These are phyloP conservation scores for Saccharomycopsis schoenii DNA, from an alignment of 805 yeast genomes.

Conservation along the genomic window DNA sequence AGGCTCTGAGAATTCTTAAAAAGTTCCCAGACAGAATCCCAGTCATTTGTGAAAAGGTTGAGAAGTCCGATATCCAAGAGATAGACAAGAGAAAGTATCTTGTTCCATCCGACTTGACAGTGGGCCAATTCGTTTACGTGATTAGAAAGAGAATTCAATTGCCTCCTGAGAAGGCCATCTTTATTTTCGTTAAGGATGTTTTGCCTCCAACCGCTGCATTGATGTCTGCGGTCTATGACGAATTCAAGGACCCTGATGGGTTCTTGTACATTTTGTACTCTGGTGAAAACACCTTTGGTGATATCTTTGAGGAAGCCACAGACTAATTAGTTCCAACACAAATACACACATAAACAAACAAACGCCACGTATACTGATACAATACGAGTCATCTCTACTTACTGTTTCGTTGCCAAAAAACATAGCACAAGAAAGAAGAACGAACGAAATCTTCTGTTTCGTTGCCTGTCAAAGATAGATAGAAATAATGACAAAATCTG, in stretches of 20 bases:
- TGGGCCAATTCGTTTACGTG: conserved; percentile 97
- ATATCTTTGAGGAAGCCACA: conserved; percentile 3
- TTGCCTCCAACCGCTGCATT: conserved; percentile 97
- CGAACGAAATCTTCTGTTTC: too few species aligned
- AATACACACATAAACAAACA: background rate
- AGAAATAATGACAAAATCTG: too few species aligned
- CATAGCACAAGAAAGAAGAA: too few species aligned
- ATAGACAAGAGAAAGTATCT: conserved; percentile 95
- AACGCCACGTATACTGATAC: too few species aligned
- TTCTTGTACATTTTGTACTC: conserved; percentile 92
- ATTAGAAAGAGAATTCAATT: conserved; percentile 92
- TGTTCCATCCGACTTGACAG: conserved; percentile 92
- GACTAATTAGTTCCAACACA: background rate
- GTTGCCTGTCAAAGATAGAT: too few species aligned
- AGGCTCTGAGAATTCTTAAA: conserved; percentile 80
- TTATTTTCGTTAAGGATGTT: conserved; percentile 92
- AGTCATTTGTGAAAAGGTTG: conserved; percentile 93
- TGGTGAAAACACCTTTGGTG: conserved; percentile 95
- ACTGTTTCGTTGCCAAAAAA: too few species aligned
- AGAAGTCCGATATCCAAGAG: conserved; percentile 89
- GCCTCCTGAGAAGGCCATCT: conserved; percentile 96
- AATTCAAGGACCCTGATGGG: conserved; percentile 96
- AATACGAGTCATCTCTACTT: too few species aligned
- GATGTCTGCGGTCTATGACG: conserved; percentile 90
- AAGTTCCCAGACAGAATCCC: conserved; percentile 91